Conservation (phyloP, 2,329 filamentous ascomycete genomes). For the Colletotrichum horii region DNA sequence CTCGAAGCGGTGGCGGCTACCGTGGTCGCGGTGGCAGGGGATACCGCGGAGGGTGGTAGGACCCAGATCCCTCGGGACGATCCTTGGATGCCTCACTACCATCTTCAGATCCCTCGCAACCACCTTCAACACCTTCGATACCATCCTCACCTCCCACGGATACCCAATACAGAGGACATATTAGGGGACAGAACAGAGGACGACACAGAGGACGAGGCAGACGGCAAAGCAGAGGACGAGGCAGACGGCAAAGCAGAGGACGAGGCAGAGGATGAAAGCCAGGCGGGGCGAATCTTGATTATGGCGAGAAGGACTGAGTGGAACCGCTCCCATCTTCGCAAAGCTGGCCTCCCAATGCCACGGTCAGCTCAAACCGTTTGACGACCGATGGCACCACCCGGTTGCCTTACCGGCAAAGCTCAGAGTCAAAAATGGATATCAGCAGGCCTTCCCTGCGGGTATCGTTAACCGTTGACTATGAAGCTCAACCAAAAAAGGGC, state of each 20-base stretch:
- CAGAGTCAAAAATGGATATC: not conserved
- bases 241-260: not conserved
- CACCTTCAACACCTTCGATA: not conserved
- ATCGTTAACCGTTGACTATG: not conserved
- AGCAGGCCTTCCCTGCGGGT: not conserved
- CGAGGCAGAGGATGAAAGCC: not conserved
- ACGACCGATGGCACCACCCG: not conserved
- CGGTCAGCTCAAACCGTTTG: not conserved
- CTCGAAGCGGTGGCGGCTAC: conserved; percentile 60
- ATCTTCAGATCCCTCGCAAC: not conserved
- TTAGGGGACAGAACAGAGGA: not conserved
- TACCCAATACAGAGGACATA: not conserved
- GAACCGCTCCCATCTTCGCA: not conserved
- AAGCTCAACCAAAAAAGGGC: not conserved
- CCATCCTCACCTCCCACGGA: not conserved
- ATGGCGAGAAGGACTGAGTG: not conserved
- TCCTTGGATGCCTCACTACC: not conserved
- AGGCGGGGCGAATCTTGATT: not conserved
- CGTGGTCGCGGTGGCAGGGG: conserved; percentile 57
- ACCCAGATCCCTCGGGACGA: not conserved
- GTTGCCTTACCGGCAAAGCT: not conserved
- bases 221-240: not conserved
- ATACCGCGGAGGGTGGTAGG: conserved; percentile 54
- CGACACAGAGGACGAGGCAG: not conserved
- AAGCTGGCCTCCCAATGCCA: not conserved